Evolutionary conservation across 2,329 filamentous ascomycete species (phyloP), one percentile per base, ranked within the genome.

Genomic region (Trichoderma cornu-damae): DNA sequence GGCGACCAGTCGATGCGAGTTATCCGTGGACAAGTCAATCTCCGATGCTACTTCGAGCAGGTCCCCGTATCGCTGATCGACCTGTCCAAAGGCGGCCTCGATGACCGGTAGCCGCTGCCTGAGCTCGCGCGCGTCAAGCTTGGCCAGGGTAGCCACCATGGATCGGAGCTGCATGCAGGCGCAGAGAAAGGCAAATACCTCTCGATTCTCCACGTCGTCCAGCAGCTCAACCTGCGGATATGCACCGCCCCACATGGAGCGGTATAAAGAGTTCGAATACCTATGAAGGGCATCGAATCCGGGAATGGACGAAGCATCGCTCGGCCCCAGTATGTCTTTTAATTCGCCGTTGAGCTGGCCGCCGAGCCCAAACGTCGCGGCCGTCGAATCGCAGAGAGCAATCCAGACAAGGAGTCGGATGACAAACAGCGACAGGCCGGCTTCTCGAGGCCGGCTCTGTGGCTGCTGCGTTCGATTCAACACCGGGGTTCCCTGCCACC

Each of bases 131-230:
- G 51, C 57, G 22, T 66, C 63, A n/a, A 65, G 60, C 9, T 59
- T 59, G 9, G 64, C 63, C 3, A 72, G 62, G 42, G 67, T 62
- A n/a, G 70, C 67, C 8, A 68, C 67, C 61, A 68, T 65, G 40
- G 64, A 70, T 1, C 70, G 66, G 3, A 71, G 60, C 57, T 71
- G 69, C 35, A 63, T 63, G 46, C 65, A 66, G 30, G 64, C 65
- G 6, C 66, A 66, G 14, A 69, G 61, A 22, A 73, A 61, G 8
- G 63, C 63, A 28, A 68, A 72, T 3, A 70, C 62, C 32, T 65
- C 69, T 18, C 69, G 64, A 38, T 72, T 72, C 58, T 73, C 69
- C 4, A 70, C 61, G 20, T 72, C 70, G 37, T 72, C 70, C 1
- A 71, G 54, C 16, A 72, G 52, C 62, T 73, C 69, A 4, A 60